Evolutionary conservation across 2,329 filamentous ascomycete species (phyloP).

Genomic region (Talaromyces sp.): DNA sequence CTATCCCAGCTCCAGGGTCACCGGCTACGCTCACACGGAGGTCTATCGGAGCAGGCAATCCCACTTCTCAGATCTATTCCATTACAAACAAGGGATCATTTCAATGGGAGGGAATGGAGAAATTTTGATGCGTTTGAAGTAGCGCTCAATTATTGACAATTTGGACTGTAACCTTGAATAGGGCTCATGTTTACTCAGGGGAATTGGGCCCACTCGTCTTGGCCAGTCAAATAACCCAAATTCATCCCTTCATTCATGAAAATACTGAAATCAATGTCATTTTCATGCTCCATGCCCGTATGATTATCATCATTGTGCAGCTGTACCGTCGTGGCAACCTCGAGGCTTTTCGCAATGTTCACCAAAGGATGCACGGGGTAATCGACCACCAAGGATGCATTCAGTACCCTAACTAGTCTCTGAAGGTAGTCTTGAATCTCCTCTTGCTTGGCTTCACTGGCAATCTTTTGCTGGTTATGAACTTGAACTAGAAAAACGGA

Average conservation of each 20-base stretch:
- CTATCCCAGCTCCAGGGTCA: conserved; percentile 26
- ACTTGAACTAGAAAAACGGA: conserved; percentile 12
- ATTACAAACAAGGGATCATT: conserved; percentile 4
- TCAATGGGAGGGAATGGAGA: conserved; percentile 22
- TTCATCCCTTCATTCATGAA: not conserved
- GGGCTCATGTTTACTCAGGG: not conserved
- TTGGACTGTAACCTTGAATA: not conserved
- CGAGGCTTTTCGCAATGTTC: not conserved
- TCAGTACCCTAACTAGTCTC: not conserved
- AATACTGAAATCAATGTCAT: not conserved
- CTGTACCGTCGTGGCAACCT: not conserved
- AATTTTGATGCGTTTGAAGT: conserved; percentile 38
- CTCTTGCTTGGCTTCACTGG: conserved; percentile 17
- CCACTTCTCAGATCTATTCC: conserved; percentile 31
- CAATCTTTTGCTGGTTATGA: conserved; percentile 37
- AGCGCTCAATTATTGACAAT: conserved; percentile 22
- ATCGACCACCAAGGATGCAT: not conserved
- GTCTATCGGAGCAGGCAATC: conserved; percentile 34
- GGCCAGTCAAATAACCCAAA: not conserved
- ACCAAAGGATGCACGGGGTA: not conserved
- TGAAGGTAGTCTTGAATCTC: not conserved
- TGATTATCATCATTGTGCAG: not conserved
- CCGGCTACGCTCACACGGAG: conserved; percentile 37
- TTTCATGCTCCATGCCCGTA: not conserved
- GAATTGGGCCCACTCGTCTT: not conserved